Evolutionary conservation across 2,329 filamentous ascomycete genomes (phyloP).

Genomic region (Scedosporium boydii): DNA sequence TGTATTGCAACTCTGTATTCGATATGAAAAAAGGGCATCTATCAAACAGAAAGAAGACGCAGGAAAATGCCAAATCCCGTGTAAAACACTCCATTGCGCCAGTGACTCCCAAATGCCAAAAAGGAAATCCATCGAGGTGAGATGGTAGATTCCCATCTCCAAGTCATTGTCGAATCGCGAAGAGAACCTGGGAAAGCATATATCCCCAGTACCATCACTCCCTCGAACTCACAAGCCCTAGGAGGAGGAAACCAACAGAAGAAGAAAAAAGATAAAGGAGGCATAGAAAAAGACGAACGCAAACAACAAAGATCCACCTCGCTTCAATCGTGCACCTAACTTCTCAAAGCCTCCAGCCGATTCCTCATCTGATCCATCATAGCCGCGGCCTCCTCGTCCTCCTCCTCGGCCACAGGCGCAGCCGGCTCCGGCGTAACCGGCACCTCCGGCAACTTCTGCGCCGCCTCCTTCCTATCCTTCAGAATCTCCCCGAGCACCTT

Average conservation of each 20-base stretch:
- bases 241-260: no score
- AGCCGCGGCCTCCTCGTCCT: slow-evolving; percentile 79
- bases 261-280: no score
- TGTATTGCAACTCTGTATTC: neutral
- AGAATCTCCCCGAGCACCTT: slow-evolving; percentile 88
- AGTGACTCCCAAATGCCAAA: neutral
- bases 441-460: slow-evolving; percentile 39
- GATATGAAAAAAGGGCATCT: neutral
- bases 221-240: no score
- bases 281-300: no score
- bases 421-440: slow-evolving; percentile 40
- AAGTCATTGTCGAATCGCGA: no score
- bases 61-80: neutral
- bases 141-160: no score
- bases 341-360: slow-evolving; percentile 81
- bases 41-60: neutral
- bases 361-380: slow-evolving; percentile 93
- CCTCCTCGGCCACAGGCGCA: slow-evolving; percentile 46
- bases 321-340: slow-evolving; percentile 33
- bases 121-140: neutral
- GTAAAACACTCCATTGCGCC: neutral
- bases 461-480: slow-evolving; percentile 56
- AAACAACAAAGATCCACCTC: no score
- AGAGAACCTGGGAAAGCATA: no score
- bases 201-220: no score